Evolutionary conservation across 768 basidiomycete species (phyloP), one percentile per base, ranked within the genome.

Genomic region (Mycena vulgaris): DNA sequence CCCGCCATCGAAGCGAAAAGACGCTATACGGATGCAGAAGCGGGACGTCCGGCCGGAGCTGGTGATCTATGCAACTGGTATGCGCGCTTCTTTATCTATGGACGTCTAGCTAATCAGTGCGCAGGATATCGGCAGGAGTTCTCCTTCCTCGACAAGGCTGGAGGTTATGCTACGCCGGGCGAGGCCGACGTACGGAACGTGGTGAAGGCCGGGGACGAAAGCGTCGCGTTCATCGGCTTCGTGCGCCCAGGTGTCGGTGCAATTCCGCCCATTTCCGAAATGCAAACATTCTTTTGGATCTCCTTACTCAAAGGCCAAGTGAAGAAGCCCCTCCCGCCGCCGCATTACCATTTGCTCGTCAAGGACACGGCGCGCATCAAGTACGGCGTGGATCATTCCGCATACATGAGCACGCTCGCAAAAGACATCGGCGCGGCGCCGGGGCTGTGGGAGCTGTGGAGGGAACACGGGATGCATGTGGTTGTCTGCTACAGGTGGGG

Each of bases 261-360:
- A 0, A 89, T 88, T 64, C 88, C 88, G 2, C 87, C 88, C 4
- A 87, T 91, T 56, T 84, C 89, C 1, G 90, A 91, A 76, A 87
- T 88, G 83, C 90, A 91, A 70, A 75, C 83, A 1, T 86, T 89
- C 78, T 87, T 89, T 72, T 89, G 87, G 87, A 86, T 88, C 58
- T 83, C 86, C 7, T 73, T 89, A 7, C 77, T 89, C 39, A 84
- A 85, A 69, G 80, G 81, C 4, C 76, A 80, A 53, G 80, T 89
- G 33, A 78, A 80, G 23, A 72, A 79, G 13, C 89, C 89, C 0
- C 80, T 84, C 2, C 75, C 84, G 8, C 79, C 80, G 16, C 83
- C 88, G 30, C 82, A 86, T 67, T 90, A 91, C 75, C 87, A 89
- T 72, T 81, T 91, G 14, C 81, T 91, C 11, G 82, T 86, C 8